Evolutionary conservation across 495 filamentous ascomycete genomes (phyloP), one percentile per base, ranked within the genome.

Genomic region (Evernia prunastri): DNA sequence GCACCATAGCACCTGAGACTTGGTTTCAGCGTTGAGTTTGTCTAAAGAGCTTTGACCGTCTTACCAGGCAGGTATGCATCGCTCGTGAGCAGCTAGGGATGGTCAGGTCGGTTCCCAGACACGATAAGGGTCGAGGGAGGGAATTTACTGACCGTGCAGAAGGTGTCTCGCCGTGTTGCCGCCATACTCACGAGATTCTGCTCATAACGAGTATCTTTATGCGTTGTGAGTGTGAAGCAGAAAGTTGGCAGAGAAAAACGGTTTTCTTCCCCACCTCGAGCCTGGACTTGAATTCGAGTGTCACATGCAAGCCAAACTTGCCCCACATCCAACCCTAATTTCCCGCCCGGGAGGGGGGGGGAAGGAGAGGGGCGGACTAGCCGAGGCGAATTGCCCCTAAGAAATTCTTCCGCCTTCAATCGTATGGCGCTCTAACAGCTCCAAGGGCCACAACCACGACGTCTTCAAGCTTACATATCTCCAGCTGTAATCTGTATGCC

Each of bases 61-160:
- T 56, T 53, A 96, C 92, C 92, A 72, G 93, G 92, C 37, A 98
- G 83, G 74, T 97, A 98, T 67, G 80, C 77, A 77, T 98, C 91
- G 72, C 86, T 95, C 77, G 94, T 77, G 58, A 98, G 84, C 74
- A 97, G 89, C 91, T 96, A 68, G 42, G 71, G 27, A 58, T 57
- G 5, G 53, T 63, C 61, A 63, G 25, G 35, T 36, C 40, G 29
- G 18, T n/a, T 23, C 2, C n/a, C 40, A 6, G n/a, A 56, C 40
- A 17, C 27, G n/a, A 18, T 12, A 20, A 57, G 10, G 27, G 37
- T 35, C 12, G 15, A 35, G 51, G 10, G 56, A 13, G 31, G 23
- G 40, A 25, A 37, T 49, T n/a, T 17, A 61, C 51, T 43, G 49
- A 72, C 70, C 56, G 68, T 70, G 65, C 69, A 71, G 53, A 69